phyloP scores from a whole-genome alignment of 371 early-diverging fungal genomes.

The Mucor piriformis region DNA sequence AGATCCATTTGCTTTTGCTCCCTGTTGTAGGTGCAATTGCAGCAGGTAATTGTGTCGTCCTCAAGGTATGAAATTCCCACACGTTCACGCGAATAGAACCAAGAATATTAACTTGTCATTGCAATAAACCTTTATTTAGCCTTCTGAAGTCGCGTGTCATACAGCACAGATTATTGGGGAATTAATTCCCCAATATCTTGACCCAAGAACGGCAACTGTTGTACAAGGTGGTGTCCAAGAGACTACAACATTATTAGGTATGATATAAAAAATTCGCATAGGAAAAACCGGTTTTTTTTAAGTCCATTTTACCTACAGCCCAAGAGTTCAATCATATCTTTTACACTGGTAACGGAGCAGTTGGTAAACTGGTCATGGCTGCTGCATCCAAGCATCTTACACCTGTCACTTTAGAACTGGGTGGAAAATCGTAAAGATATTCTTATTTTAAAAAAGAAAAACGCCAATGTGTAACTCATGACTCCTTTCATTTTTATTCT shows the following conservation, averaged over 20 bases:
- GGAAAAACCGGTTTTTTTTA: not conserved
- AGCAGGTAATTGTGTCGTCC: conserved; percentile 84
- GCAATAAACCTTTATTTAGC: conserved; percentile 39
- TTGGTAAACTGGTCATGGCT: conserved; percentile 78
- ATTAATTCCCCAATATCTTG: conserved; percentile 76
- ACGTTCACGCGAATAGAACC: not conserved
- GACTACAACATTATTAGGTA: conserved; percentile 69
- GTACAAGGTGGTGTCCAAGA: conserved; percentile 80
- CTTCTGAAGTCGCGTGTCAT: conserved; percentile 82
- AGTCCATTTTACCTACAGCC: conserved; percentile 26
- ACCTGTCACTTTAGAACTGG: conserved; percentile 85
- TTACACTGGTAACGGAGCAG: conserved; percentile 86
- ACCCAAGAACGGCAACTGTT: conserved; percentile 62
- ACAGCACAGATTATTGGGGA: conserved; percentile 62
- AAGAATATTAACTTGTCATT: not conserved
- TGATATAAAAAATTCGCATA: not conserved
- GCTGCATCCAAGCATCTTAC: conserved; percentile 81
- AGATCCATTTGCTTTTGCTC: conserved; percentile 63
- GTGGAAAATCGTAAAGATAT: conserved; percentile 81
- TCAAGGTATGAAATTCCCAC: conserved; percentile 59
- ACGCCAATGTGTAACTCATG: not conserved
- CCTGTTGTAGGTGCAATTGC: conserved; percentile 90
- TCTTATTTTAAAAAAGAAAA: not conserved
- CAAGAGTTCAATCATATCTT: conserved; percentile 86
- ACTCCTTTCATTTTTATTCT: not conserved